Base-by-base conservation (phyloP, 306 rosid genomes). In the Vicia villosa region DNA sequence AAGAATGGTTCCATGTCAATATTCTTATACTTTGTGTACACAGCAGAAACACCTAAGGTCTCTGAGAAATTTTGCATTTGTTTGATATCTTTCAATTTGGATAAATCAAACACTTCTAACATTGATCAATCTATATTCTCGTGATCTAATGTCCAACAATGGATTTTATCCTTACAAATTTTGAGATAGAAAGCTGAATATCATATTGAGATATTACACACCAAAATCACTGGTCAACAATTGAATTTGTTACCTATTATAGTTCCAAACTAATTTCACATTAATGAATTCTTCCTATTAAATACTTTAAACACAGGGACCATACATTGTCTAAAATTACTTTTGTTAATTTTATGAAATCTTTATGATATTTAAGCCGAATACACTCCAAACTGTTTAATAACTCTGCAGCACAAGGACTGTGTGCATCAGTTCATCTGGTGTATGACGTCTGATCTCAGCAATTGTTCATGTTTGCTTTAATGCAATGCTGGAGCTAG, bases 351-450 rank as follows among this genome's bases (percentile, higher is more conserved):
- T 40, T 40, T 40, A 10, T 40, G 10, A 3, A 9, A 40, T 11
- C 11, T 3, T 57, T 46, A 36, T 74, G 32, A 30, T 63, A 15
- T 11, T 58, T 70, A 43, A 6, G 43, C 37, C n/a, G 17, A 15
- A 47, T 49, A 8, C 34, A 20, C 60, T 5, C 11, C 47, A 67
- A 68, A 22, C 8, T 59, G 37, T 45, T 57, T 45, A 56, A 21
- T 43, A 16, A 14, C 50, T 19, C 24, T 4, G 10, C 62, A 21
- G 43, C 43, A n/a, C 24, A 24, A 8, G 28, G 42, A 61, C 40
- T 62, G 8, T 28, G 49, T 55, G 68, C 47, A 54, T 47, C 5
- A 66, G 34, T 66, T 78, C 74, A 38, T 32, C 40, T 32, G 32
- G 59, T 40, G 45, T 32, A 58, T 49, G 68, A 15, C 28, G 7